Evolutionary conservation across 805 yeast genomes (phyloP).

Genomic region (Saccharomycopsis sp.): DNA sequence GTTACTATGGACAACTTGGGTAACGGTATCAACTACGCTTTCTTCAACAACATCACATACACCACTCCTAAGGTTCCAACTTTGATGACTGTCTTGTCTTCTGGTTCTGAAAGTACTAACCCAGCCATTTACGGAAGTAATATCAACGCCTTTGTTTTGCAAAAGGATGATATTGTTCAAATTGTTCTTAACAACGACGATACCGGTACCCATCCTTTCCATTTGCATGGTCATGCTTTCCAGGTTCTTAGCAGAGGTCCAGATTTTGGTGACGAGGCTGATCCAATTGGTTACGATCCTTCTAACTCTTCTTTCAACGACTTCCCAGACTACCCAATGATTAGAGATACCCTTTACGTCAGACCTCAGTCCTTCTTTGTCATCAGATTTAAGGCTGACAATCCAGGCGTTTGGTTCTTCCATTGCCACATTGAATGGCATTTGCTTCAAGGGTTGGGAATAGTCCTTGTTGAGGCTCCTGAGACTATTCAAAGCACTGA

Average conservation of each 20-base stretch:
- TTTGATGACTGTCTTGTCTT: conserved; percentile 65
- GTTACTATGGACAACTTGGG: conserved; percentile 80
- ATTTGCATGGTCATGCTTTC: conserved; percentile 84
- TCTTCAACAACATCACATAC: conserved; percentile 84
- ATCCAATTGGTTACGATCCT: conserved; percentile 52
- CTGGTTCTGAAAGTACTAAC: conserved; percentile 55
- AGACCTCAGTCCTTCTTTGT: conserved; percentile 82
- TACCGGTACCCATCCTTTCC: conserved; percentile 96
- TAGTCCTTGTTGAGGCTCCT: conserved; percentile 82
- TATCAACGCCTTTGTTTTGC: conserved; percentile 68
- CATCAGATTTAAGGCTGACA: conserved; percentile 81
- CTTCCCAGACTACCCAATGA: conserved; percentile 71
- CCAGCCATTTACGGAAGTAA: conserved; percentile 64
- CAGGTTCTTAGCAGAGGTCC: conserved; percentile 72
- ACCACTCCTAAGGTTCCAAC: conserved; percentile 81
- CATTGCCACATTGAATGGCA: conserved; percentile 99
- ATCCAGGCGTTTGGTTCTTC: conserved; percentile 98
- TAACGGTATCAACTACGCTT: conserved; percentile 91
- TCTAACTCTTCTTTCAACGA: conserved; percentile 37
- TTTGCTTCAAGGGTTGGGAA: conserved; percentile 86
- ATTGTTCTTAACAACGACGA: conserved; percentile 80
- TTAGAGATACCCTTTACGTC: conserved; percentile 75
- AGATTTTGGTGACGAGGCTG: conserved; percentile 43
- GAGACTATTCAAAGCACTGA: conserved; percentile 46
- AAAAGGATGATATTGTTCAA: conserved; percentile 52